These are phyloP conservation scores for Strombidium stylifer DNA, from an alignment of 73 alveolate genomes.

Conservation along the genomic window DNA sequence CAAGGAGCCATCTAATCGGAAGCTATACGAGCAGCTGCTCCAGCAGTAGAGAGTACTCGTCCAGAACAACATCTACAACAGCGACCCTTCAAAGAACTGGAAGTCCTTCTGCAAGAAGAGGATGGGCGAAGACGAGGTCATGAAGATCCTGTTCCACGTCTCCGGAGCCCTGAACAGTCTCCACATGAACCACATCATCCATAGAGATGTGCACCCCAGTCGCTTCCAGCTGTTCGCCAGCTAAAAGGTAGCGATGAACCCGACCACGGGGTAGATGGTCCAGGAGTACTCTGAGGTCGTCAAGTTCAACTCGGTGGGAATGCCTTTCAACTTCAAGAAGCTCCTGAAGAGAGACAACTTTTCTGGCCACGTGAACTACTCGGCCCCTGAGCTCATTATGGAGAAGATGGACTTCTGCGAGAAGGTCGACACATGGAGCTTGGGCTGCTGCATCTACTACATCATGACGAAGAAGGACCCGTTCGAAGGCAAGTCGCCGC, in stretches of 20 bases:
- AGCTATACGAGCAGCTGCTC: too few species aligned
- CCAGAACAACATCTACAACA: too few species aligned
- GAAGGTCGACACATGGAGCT: constrained; percentile 74
- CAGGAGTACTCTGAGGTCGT: too few species aligned
- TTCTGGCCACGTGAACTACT: constrained; percentile 51
- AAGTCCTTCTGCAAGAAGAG: constrained; percentile 46
- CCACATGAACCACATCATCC: constrained; percentile 24
- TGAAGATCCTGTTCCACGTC: constrained; percentile 13
- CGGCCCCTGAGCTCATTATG: constrained; percentile 51
- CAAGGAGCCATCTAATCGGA: too few species aligned
- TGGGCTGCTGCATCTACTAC: constrained; percentile 72
- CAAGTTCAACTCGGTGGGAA: constrained; percentile 47
- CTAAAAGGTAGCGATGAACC: too few species aligned
- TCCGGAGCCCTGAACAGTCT: constrained; percentile 24
- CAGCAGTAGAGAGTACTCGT: too few species aligned
- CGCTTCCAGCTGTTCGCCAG: constrained; percentile 20
- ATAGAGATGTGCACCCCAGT: constrained; percentile 54
- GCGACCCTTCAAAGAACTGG: too few species aligned
- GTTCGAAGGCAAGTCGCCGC: constrained; percentile 56
- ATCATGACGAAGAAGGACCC: constrained; percentile 68
- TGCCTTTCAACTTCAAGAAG: constrained; percentile 57
- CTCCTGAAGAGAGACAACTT: constrained; percentile 50
- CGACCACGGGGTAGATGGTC: too few species aligned
- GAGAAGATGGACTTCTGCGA: constrained; percentile 12
- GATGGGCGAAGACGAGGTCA: constrained; percentile 30